phyloP scores from a whole-genome alignment of 2,329 filamentous ascomycete genomes.

The Hymenoscyphus fraxineus region DNA sequence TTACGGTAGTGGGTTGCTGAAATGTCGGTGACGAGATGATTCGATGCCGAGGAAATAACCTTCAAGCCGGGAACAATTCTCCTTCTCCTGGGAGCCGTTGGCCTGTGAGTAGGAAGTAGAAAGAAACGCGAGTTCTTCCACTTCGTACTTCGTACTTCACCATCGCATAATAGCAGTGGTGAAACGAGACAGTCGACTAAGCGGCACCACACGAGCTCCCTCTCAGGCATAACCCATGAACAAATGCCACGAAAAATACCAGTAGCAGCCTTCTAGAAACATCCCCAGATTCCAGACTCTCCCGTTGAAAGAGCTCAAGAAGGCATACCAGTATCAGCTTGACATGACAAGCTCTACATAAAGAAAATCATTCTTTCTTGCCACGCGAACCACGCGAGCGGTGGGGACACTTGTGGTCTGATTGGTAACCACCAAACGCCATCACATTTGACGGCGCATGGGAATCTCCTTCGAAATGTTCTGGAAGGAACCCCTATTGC shows the following conservation, averaged over 20 bases:
- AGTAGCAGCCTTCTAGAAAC: background rate
- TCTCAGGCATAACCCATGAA: background rate
- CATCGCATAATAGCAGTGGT: background rate
- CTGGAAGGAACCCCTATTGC: too few species aligned
- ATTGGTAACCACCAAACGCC: background rate
- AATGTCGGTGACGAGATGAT: background rate
- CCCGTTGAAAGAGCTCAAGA: too few species aligned
- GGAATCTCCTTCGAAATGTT: background rate
- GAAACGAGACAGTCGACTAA: background rate
- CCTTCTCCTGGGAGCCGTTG: too few species aligned
- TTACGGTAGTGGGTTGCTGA: background rate
- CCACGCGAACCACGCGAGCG: background rate
- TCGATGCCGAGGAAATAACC: background rate
- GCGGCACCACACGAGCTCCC: background rate
- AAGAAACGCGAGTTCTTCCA: background rate
- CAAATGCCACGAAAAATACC: background rate
- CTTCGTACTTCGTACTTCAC: background rate
- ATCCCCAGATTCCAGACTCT: too few species aligned
- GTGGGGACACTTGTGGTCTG: background rate
- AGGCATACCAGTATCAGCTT: too few species aligned
- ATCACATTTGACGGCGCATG: background rate
- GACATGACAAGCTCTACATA: too few species aligned
- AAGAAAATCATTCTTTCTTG: background rate
- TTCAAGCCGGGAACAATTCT: background rate
- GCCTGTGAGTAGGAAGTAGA: background rate